Base-by-base conservation (phyloP, 2,329 filamentous ascomycete genomes). In the Botrytis fragariae region DNA sequence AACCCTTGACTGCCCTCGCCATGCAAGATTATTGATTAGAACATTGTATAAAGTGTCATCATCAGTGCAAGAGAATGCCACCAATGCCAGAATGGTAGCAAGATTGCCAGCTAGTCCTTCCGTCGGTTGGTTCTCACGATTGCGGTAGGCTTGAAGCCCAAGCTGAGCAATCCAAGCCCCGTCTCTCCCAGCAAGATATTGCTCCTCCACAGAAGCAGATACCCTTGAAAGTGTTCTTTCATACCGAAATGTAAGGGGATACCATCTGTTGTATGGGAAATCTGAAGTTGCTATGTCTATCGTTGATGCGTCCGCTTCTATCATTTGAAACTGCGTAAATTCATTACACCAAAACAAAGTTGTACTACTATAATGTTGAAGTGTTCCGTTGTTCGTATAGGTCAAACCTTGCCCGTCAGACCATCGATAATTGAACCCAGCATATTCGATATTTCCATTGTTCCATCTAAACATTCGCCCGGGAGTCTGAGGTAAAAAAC, bases 381-480 rank as follows among this genome's bases (percentile, higher is more conserved):
- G 45, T 4, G 1, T 12, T 22, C 35, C 54, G 7, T 68, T 57
- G 16, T 62, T 37, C 29, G 35, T 20, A 44, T 61, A 68, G 35
- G 35, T 37, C 60, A 51, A 72, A 12, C 68, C 44, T 18, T 64
- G 29, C 25, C 51, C 67, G 4, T 32, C 20, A 32, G 35, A 39
- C 75, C 76, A 77, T 25, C 18, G n/a, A 61, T 76, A 78, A 32
- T 64, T 71, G 16, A 3, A 5, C 18, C 29, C 48, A 16, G 72
- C 75, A 45, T 45, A n/a, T 35, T 32, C 76, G 22, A 78, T 57
- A 22, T 39, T 54, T 14, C 77, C 77, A 60, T 76, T 35, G 9
- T 16, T 45, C 79, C 79, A 80, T 67, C 78, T 74, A 63, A 76
- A 80, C 7, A 79, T 59, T n/a, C 67, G 5, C 18, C 77, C 77